A percentile compares a stretch with the other conserved stretches of the same genome.
Evolutionary conservation across 768 basidiomycete genomes (phyloP).

Genomic region (Lactarius indigo): DNA sequence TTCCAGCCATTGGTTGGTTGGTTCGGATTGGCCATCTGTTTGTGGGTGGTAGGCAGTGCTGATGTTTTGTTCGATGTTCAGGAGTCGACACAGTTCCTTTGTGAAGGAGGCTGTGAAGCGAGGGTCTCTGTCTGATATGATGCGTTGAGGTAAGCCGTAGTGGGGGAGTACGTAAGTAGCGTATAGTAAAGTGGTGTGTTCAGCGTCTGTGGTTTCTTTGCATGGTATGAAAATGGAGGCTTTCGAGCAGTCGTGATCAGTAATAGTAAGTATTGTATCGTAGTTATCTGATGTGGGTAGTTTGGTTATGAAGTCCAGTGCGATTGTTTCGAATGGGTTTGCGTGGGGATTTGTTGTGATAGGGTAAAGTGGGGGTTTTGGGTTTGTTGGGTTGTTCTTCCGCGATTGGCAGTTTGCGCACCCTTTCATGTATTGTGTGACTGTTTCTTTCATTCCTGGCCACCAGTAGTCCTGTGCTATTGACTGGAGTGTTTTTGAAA

Average conservation of each 20-base stretch:
- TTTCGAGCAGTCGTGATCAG: too few species aligned
- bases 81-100: too few species aligned
- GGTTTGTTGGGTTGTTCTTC: background rate
- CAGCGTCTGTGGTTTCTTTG: too few species aligned
- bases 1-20: background rate
- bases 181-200: too few species aligned
- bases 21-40: background rate
- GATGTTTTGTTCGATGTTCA: background rate
- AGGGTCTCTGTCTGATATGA: too few species aligned
- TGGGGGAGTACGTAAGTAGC: too few species aligned
- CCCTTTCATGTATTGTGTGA: background rate
- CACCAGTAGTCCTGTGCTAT: background rate
- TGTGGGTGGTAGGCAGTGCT: background rate
- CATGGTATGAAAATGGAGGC: too few species aligned
- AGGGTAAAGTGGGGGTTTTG: background rate
- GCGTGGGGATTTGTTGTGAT: background rate
- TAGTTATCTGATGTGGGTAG: background rate
- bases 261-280: background rate
- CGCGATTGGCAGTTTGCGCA: background rate
- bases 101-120: too few species aligned
- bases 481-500: background rate
- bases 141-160: too few species aligned
- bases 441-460: background rate
- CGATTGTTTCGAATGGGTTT: background rate
- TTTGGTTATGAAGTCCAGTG: background rate